Conservation (phyloP, 2,329 filamentous ascomycete genomes). For the Leptographium flavum region DNA sequence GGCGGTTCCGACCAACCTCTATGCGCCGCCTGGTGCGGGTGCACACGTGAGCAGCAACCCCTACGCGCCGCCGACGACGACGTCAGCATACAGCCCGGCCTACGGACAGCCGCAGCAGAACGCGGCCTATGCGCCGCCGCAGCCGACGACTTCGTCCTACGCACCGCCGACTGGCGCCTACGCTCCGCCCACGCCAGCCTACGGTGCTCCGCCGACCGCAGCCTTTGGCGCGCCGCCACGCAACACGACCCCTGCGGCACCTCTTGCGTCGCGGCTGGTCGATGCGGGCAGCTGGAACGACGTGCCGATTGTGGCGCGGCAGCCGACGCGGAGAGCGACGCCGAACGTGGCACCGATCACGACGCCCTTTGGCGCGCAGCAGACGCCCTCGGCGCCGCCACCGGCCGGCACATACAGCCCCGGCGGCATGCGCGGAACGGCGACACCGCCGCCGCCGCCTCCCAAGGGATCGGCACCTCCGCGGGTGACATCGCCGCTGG, state of each 20-base stretch:
- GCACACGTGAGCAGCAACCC: not conserved
- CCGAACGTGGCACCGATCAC: constrained; percentile 55
- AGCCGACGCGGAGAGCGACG: constrained; percentile 57
- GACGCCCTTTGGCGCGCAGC: constrained; percentile 62
- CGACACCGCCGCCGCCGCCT: constrained; percentile 64
- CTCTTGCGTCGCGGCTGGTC: constrained; percentile 50
- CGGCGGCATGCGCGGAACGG: constrained; percentile 35
- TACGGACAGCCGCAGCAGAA: constrained; percentile 21
- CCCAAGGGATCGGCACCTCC: constrained; percentile 64
- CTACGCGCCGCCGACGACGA: not conserved
- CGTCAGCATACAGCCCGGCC: constrained; percentile 14
- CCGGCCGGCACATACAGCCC: constrained; percentile 42
- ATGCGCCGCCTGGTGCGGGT: constrained; percentile 12
- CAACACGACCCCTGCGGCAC: constrained; percentile 49
- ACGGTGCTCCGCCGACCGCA: constrained; percentile 29
- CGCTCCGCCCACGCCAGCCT: constrained; percentile 23
- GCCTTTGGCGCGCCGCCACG: constrained; percentile 29
- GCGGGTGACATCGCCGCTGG: constrained; percentile 58
- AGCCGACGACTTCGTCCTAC: constrained; percentile 3
- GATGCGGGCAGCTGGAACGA: constrained; percentile 87
- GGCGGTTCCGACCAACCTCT: constrained; percentile 21
- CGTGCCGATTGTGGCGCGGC: constrained; percentile 70
- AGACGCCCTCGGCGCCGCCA: constrained; percentile 37
- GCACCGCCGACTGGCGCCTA: not conserved
- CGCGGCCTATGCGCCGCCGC: constrained; percentile 15